Conservation (phyloP, 2,329 filamentous ascomycete genomes). For the Pseudocercospora musae region DNA sequence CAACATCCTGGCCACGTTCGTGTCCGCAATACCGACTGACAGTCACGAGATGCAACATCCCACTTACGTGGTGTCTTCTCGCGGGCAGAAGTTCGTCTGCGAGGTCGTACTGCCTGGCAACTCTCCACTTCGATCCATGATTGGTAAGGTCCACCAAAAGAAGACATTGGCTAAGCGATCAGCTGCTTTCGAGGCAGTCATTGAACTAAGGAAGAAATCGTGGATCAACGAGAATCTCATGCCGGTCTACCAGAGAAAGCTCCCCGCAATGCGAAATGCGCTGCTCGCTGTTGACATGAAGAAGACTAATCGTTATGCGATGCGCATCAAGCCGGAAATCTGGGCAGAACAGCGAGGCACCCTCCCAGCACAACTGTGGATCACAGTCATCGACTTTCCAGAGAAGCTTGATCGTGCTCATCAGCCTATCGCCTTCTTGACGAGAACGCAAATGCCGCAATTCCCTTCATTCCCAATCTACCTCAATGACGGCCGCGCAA, state of each 20-base stretch:
- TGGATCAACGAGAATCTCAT: slow-evolving; percentile 72
- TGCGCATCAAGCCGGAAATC: slow-evolving; percentile 72
- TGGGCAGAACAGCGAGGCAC: slow-evolving; percentile 57
- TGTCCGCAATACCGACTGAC: slow-evolving; percentile 62
- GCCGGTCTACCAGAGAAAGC: slow-evolving; percentile 66
- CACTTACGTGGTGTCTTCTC: slow-evolving; percentile 59
- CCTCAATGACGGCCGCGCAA: slow-evolving; percentile 62
- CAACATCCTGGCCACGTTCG: slow-evolving; percentile 68
- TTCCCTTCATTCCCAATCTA: slow-evolving; percentile 70
- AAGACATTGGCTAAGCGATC: slow-evolving; percentile 83
- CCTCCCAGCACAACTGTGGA: slow-evolving; percentile 55
- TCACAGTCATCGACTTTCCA: slow-evolving; percentile 62
- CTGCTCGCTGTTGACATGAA: slow-evolving; percentile 76
- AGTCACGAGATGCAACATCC: slow-evolving; percentile 48
- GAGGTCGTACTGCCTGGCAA: slow-evolving; percentile 75
- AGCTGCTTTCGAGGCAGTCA: slow-evolving; percentile 80
- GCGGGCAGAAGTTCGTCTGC: slow-evolving; percentile 63
- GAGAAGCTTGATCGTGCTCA: slow-evolving; percentile 57
- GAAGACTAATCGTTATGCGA: slow-evolving; percentile 68
- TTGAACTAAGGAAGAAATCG: slow-evolving; percentile 62
- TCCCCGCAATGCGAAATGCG: slow-evolving; percentile 84
- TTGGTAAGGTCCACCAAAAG: slow-evolving; percentile 61
- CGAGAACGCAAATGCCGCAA: slow-evolving; percentile 60
- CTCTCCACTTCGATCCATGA: slow-evolving; percentile 66
- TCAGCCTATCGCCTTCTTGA: slow-evolving; percentile 67